Evolutionary conservation across 208 protist species (phyloP).

Genomic region (Naegleria gruberi): DNA sequence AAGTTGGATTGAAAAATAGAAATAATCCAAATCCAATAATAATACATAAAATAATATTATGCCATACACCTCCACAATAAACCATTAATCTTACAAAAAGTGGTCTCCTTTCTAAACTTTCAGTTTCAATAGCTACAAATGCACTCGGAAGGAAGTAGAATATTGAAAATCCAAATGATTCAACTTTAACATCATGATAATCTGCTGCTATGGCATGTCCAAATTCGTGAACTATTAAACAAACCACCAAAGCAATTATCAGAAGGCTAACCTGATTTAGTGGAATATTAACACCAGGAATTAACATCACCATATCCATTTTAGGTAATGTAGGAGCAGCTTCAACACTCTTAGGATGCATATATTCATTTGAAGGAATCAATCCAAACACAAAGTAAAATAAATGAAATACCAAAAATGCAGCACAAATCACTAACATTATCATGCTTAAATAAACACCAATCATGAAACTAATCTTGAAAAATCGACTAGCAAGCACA

Average conservation of each 20-base stretch:
- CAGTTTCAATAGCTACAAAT: not conserved
- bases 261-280: not conserved
- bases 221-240: constrained; percentile 9
- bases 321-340: not conserved
- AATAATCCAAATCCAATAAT: not conserved
- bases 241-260: not conserved
- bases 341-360: not conserved
- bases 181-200: not conserved
- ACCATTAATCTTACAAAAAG: not conserved
- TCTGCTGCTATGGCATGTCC: not conserved
- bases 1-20: not conserved
- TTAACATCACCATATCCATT: not conserved
- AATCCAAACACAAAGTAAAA: not conserved
- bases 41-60: not conserved
- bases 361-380: too few relatives aligned
- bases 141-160: not conserved
- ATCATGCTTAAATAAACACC: not conserved
- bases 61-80: constrained; percentile 10
- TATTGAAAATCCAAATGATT: not conserved
- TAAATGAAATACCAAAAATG: not conserved
- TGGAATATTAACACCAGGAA: not conserved
- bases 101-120: not conserved
- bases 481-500: not conserved
- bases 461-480: not conserved
- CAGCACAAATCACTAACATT: not conserved